Percentiles rank a stretch among this genome's conserved stretches.
These are phyloP conservation scores for Suillus brevipes DNA, from an alignment of 768 basidiomycete genomes.

Conservation along the genomic window DNA sequence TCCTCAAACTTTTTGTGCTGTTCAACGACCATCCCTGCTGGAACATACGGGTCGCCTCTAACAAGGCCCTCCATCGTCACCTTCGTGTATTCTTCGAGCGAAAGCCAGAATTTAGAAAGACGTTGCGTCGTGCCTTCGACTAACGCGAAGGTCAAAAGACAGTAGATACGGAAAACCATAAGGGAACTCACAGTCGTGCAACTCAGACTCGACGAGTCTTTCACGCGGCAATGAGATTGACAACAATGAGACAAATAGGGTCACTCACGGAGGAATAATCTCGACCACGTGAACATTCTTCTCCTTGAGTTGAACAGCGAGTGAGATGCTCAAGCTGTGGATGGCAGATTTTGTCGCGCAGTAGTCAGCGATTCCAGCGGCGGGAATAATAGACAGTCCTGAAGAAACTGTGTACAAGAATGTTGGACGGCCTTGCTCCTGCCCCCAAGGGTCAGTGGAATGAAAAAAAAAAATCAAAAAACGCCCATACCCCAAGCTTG, in stretches of 20 bases:
- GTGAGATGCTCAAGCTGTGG: constrained; percentile 49
- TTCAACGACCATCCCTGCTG: constrained; percentile 21
- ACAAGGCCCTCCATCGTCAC: constrained; percentile 39
- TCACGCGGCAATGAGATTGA: neutral
- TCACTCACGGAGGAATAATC: constrained; percentile 55
- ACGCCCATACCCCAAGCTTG: constrained; percentile 45
- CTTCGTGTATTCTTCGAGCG: constrained; percentile 47
- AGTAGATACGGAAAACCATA: neutral
- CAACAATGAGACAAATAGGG: constrained; percentile 8
- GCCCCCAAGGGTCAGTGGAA: constrained; percentile 27
- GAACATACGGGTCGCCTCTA: constrained; percentile 34
- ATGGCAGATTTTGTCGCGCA: constrained; percentile 60
- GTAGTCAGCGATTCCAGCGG: constrained; percentile 46
- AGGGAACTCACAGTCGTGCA: constrained; percentile 52
- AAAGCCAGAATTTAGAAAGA: constrained; percentile 58
- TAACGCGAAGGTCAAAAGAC: constrained; percentile 50
- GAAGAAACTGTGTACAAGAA: constrained; percentile 56
- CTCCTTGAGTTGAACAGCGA: constrained; percentile 46
- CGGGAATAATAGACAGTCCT: constrained; percentile 48
- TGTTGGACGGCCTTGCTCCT: constrained; percentile 41
- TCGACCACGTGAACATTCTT: constrained; percentile 57
- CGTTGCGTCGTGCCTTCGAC: constrained; percentile 51
- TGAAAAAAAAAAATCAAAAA: neutral
- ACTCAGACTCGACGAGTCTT: constrained; percentile 63
- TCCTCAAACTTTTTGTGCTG: constrained; percentile 29